Conservation (phyloP, 2,329 filamentous ascomycete species). For the Huntiella moniliformis region DNA sequence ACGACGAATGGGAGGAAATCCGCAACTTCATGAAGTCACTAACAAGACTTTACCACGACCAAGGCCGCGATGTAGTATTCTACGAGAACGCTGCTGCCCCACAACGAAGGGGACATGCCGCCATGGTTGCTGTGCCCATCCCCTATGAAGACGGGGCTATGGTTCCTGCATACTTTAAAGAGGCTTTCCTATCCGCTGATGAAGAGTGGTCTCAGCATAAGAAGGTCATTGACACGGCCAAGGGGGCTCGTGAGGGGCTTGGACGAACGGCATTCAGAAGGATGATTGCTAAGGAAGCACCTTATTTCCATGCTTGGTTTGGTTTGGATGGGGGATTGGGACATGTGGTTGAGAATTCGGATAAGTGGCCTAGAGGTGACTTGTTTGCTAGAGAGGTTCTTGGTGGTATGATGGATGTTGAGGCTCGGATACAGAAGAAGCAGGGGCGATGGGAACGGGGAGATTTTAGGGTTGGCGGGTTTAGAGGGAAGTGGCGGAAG, state of each 20-base stretch:
- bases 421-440: conserved; percentile 67
- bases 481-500: conserved; percentile 71
- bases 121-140: conserved; percentile 70
- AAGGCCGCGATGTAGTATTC: conserved; percentile 82
- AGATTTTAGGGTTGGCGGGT: conserved; percentile 53
- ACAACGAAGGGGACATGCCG: conserved; percentile 61
- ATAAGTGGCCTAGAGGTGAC: conserved; percentile 76
- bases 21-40: conserved; percentile 98
- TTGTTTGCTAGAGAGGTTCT: conserved; percentile 82
- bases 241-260: conserved; percentile 42
- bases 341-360: conserved; percentile 75
- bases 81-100: conserved; percentile 90
- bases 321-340: conserved; percentile 77
- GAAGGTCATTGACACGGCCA: conserved; percentile 76
- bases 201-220: conserved; percentile 93
- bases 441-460: conserved; percentile 69
- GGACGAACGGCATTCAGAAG: conserved; percentile 69
- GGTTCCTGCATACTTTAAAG: conserved; percentile 84
- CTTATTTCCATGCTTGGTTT: conserved; percentile 98
- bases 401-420: conserved; percentile 76
- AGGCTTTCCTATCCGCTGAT: conserved; percentile 74
- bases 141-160: conserved; percentile 83
- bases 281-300: conserved; percentile 82
- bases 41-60: conserved; percentile 83
- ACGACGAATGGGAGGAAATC: conserved; percentile 98